phyloP scores from a whole-genome alignment of 2,329 filamentous ascomycete species.

The Corniculantispora saksenae region DNA sequence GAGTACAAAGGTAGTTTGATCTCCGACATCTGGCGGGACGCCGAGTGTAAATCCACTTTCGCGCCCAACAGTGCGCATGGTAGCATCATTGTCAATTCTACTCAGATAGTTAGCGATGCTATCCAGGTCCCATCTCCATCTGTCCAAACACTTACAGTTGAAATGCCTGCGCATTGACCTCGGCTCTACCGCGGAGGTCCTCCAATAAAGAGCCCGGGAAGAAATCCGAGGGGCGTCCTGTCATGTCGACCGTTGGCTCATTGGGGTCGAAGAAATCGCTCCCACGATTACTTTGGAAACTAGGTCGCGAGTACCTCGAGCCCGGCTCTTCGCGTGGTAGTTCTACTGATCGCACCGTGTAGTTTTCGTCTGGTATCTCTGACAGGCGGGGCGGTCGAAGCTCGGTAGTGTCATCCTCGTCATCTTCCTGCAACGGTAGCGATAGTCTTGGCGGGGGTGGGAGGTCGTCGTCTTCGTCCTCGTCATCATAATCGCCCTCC shows the following conservation, averaged over 20 bases:
- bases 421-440: constrained; percentile 27
- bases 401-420: constrained; percentile 17
- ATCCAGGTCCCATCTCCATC: neutral
- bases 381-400: constrained; percentile 52
- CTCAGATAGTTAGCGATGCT: neutral
- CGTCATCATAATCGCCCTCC: constrained; percentile 50
- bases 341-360: constrained; percentile 60
- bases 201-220: constrained; percentile 49
- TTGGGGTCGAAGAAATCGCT: constrained; percentile 51
- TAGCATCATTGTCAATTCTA: constrained; percentile 38
- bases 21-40: constrained; percentile 48
- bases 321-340: constrained; percentile 51
- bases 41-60: constrained; percentile 55
- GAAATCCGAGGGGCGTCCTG: constrained; percentile 50
- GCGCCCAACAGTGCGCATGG: constrained; percentile 42
- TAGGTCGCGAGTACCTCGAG: constrained; percentile 52
- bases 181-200: constrained; percentile 42
- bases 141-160: constrained; percentile 34
- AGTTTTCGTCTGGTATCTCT: constrained; percentile 37
- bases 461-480: constrained; percentile 51
- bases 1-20: constrained; percentile 55
- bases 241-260: constrained; percentile 41
- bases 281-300: constrained; percentile 53
- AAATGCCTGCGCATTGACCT: constrained; percentile 37
- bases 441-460: constrained; percentile 7